Conservation (phyloP, 208 protist genomes). For the Crithidia bombi region DNA sequence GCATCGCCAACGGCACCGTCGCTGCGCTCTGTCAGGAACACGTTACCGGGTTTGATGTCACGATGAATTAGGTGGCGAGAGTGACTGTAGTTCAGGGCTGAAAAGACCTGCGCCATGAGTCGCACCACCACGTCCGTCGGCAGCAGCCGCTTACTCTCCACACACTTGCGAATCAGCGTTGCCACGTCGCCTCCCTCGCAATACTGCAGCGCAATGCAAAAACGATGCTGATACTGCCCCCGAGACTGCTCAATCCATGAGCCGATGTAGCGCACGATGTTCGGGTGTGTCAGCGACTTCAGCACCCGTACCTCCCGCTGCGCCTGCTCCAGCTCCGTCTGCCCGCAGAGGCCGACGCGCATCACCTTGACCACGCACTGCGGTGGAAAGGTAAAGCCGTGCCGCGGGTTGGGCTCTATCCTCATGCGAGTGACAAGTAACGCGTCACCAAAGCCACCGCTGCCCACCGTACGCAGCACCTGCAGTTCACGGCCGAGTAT, state of each 20-base stretch:
- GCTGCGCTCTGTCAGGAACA: slow-evolving; percentile 59
- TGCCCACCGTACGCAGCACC: slow-evolving; percentile 53
- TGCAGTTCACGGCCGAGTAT: slow-evolving; percentile 66
- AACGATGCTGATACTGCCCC: slow-evolving; percentile 50
- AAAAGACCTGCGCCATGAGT: slow-evolving; percentile 84
- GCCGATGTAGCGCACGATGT: slow-evolving; percentile 81
- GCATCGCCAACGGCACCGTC: slow-evolving; percentile 33
- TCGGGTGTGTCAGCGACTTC: slow-evolving; percentile 62
- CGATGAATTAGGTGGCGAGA: slow-evolving; percentile 84
- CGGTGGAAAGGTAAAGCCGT: slow-evolving; percentile 47
- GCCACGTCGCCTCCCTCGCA: slow-evolving; percentile 86
- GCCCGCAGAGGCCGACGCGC: slow-evolving; percentile 44
- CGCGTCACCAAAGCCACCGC: slow-evolving; percentile 65
- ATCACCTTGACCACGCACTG: slow-evolving; percentile 84
- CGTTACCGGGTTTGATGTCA: slow-evolving; percentile 93
- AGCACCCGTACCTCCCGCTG: slow-evolving; percentile 63
- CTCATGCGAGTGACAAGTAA: slow-evolving; percentile 38
- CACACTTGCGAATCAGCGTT: slow-evolving; percentile 51
- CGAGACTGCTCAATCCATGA: slow-evolving; percentile 68
- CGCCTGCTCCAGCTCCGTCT: slow-evolving; percentile 37
- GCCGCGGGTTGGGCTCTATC: slow-evolving; percentile 15
- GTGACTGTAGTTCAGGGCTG: slow-evolving; percentile 90
- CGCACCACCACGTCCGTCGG: slow-evolving; percentile 57
- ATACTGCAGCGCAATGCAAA: slow-evolving; percentile 87
- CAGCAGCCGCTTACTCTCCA: slow-evolving; percentile 20